phyloP scores from a whole-genome alignment of 2,329 filamentous ascomycete species.

The Talaromyces piceae region DNA sequence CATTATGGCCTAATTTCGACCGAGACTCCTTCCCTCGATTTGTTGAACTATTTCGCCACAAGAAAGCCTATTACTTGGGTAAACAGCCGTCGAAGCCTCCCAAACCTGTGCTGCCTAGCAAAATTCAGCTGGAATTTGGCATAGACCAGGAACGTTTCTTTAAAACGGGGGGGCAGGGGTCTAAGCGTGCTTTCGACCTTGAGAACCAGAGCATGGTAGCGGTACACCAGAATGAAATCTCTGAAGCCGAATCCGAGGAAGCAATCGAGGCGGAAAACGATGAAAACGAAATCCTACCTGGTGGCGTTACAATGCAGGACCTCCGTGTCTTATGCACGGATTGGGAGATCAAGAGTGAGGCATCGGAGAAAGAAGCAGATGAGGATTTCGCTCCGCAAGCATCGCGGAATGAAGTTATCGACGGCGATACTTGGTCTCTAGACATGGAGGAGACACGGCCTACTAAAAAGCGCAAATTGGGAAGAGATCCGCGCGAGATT shows the following conservation, averaged over 20 bases:
- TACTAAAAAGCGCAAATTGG: conserved; percentile 60
- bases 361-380: conserved; percentile 34
- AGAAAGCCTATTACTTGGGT: conserved; percentile 67
- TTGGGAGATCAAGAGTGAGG: conserved; percentile 62
- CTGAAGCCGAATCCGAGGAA: conserved; percentile 43
- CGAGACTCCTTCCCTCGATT: conserved; percentile 68
- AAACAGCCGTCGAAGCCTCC: conserved; percentile 74
- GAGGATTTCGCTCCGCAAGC: conserved; percentile 14
- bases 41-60: conserved; percentile 73
- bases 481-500: conserved; percentile 37
- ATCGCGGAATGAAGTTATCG: conserved; percentile 40
- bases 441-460: conserved; percentile 40
- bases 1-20: conserved; percentile 74
- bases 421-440: conserved; percentile 47
- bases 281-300: conserved; percentile 55
- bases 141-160: conserved; percentile 82
- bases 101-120: conserved; percentile 75
- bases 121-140: conserved; percentile 78
- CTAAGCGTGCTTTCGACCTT: conserved; percentile 42
- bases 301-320: conserved; percentile 69
- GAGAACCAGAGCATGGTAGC: conserved; percentile 51
- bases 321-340: conserved; percentile 80
- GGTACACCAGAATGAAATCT: conserved; percentile 27
- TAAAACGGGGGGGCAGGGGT: conserved; percentile 58
- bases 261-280: conserved; percentile 49